These are phyloP conservation scores for Tylopilus rubrobrunneus DNA, from an alignment of 768 basidiomycete genomes.

Conservation along the genomic window DNA sequence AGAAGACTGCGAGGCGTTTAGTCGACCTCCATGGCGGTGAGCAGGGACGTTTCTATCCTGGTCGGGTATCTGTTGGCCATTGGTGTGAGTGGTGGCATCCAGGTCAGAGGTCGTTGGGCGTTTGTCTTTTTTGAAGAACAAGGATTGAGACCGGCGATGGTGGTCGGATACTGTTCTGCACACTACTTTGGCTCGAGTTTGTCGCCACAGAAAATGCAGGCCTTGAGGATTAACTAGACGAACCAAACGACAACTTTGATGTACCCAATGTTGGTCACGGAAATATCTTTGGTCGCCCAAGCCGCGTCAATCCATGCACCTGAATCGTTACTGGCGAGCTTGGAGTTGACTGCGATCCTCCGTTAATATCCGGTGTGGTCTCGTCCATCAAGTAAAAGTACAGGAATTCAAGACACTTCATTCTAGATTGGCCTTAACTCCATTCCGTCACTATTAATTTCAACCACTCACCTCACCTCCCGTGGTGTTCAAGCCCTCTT, in stretches of 20 bases:
- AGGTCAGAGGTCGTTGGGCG: too few species aligned
- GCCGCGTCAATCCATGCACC: conserved; percentile 18
- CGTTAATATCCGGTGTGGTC: conserved; percentile 31
- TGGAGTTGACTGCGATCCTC: conserved; percentile 31
- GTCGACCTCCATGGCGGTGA: conserved; percentile 62
- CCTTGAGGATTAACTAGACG: conserved; percentile 30
- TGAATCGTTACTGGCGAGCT: conserved; percentile 27
- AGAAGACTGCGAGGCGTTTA: conserved; percentile 60
- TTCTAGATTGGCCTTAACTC: conserved; percentile 44
- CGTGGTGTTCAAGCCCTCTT: conserved; percentile 85
- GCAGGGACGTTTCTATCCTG: conserved; percentile 64
- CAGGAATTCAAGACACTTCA: conserved; percentile 94
- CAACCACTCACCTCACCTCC: conserved; percentile 77
- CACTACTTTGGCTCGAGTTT: conserved; percentile 12
- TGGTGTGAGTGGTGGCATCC: too few species aligned
- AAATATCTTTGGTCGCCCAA: conserved; percentile 25
- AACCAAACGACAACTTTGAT: conserved; percentile 20
- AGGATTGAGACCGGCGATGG: conserved; percentile 46
- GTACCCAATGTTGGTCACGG: conserved; percentile 16
- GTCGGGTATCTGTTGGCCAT: conserved; percentile 42
- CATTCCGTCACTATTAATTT: conserved; percentile 35
- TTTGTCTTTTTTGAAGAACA: too few species aligned
- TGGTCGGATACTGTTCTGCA: conserved; percentile 23
- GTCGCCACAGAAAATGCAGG: conserved; percentile 38
- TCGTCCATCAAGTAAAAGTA: conserved; percentile 95